These are phyloP conservation scores for Zygosaccharomyces pseudobailii DNA, from an alignment of 1,139 yeast species.

Conservation along the genomic window DNA sequence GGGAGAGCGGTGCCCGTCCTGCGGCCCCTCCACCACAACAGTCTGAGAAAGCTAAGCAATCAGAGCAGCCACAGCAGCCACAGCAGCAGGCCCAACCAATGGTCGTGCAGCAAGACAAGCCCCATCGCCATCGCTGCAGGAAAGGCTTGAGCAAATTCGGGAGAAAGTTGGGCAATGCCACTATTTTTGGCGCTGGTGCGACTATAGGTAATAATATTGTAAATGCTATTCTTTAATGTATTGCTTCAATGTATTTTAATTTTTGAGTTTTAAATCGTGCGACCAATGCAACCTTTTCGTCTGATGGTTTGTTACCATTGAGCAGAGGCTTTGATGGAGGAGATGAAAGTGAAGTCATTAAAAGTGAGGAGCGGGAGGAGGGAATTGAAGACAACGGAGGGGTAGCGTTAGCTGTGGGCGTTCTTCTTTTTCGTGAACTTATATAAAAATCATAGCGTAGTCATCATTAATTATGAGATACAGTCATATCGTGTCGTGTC, in stretches of 20 bases:
- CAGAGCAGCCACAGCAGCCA: slow-evolving; percentile 12
- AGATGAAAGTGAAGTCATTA: neutral
- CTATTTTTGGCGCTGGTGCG: slow-evolving; percentile 96
- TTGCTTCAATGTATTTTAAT: neutral
- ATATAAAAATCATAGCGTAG: neutral
- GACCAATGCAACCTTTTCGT: no score
- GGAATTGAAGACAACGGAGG: neutral
- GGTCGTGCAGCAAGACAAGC: slow-evolving; percentile 8
- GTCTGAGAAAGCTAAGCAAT: slow-evolving; percentile 26
- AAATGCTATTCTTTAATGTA: slow-evolving; percentile 34
- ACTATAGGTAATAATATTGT: slow-evolving; percentile 86
- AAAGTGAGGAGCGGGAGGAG: neutral
- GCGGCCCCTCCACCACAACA: slow-evolving; percentile 48
- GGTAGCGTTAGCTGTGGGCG: neutral
- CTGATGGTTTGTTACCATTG: no score
- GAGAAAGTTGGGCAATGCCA: slow-evolving; percentile 83
- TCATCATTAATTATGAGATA: neutral
- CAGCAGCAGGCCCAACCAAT: slow-evolving; percentile 13
- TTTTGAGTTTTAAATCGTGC: neutral
- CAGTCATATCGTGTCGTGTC: neutral
- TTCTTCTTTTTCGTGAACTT: neutral
- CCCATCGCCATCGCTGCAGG: slow-evolving; percentile 5
- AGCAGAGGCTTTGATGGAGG: neutral
- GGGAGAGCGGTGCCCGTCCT: slow-evolving; percentile 27
- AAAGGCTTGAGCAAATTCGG: slow-evolving; percentile 59